A percentile compares a stretch with the other conserved stretches of the same genome.
phyloP scores from a whole-genome alignment of 768 basidiomycete genomes.

The Panus rudis region DNA sequence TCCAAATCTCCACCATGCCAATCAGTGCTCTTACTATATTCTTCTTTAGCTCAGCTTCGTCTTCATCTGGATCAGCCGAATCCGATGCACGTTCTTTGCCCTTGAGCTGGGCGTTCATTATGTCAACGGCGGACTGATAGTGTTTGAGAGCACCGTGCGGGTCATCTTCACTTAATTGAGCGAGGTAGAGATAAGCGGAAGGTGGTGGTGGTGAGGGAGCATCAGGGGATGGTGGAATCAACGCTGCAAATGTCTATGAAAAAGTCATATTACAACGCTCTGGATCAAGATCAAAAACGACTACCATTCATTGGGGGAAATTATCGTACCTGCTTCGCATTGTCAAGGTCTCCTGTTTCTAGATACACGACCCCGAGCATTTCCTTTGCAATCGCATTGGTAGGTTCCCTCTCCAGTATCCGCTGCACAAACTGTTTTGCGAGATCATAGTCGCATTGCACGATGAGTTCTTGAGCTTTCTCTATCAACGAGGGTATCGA shows the following conservation, averaged over 20 bases:
- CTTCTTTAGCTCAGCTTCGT: slow-evolving; percentile 53
- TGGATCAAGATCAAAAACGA: neutral
- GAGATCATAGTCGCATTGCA: slow-evolving; percentile 80
- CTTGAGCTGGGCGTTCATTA: slow-evolving; percentile 61
- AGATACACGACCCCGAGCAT: slow-evolving; percentile 74
- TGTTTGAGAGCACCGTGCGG: slow-evolving; percentile 66
- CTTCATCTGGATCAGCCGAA: slow-evolving; percentile 28
- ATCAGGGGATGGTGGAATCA: slow-evolving; percentile 53
- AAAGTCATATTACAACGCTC: neutral
- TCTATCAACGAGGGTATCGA: slow-evolving; percentile 48
- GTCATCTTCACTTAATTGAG: slow-evolving; percentile 74
- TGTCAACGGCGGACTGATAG: slow-evolving; percentile 75
- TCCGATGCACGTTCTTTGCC: slow-evolving; percentile 56
- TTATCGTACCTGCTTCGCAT: slow-evolving; percentile 54
- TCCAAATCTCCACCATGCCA: slow-evolving; percentile 94
- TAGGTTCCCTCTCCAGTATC: slow-evolving; percentile 55
- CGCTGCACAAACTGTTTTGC: slow-evolving; percentile 67
- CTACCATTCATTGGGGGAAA: neutral
- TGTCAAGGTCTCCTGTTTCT: slow-evolving; percentile 71
- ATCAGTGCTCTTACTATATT: slow-evolving; percentile 76
- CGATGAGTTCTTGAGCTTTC: slow-evolving; percentile 75
- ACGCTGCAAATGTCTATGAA: slow-evolving; percentile 53
- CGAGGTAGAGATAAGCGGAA: slow-evolving; percentile 84
- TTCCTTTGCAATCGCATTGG: slow-evolving; percentile 66
- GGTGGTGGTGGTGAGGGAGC: slow-evolving; percentile 56